Evolutionary conservation across 1,284 basidiomycete species (phyloP), one percentile per base, ranked within the genome.

Genomic region (Sanguinoderma infundibulare): DNA sequence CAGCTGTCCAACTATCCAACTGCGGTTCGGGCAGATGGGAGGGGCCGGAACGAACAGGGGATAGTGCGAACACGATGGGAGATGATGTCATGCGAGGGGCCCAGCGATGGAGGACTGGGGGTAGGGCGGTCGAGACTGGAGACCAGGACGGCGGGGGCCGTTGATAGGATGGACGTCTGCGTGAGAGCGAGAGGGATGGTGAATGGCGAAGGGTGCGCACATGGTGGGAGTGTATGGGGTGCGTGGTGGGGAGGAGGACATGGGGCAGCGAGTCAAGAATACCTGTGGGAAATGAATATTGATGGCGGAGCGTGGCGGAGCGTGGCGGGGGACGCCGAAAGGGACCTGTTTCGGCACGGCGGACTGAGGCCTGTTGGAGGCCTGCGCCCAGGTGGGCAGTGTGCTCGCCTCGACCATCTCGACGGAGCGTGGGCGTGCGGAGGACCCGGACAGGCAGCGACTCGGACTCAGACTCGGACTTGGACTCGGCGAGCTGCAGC

Each of bases 51-150:
- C 46, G 1, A 39, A 34, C 39, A 50, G 22, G 50, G 55, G 49
- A 32, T 51, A 56, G 55, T 26, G 55, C 32, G 17, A 49, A 15
- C 9, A 20, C 42, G 34, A 36, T 17, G 36, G 20, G 24, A 42
- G 9, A 59, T 62, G 64, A 65, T 61, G 59, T 65, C 64, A 65
- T 53, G 49, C 42, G 51, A 42, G 40, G 36, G 47, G 14, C 14
- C 15, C 24, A 32, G 56, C 28, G 22, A 20, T 5, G 28, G 44
- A 52, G 44, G 40, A 5, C 40, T 53, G 40, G 17, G 24, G 8
- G 34, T 20, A 49, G 39, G 3, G 15, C 15, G 54, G 49, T 26
- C 26, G 47, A 36, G 22, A 42, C n/a, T 24, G n/a, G 39, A 26
- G 49, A 20, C 40, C 20, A 17, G 10, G 42, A 24, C n/a, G 39